Evolutionary conservation across 805 yeast species (phyloP), one percentile per base, ranked within the genome.

Genomic region (Groenewaldozyma salmanticensis): DNA sequence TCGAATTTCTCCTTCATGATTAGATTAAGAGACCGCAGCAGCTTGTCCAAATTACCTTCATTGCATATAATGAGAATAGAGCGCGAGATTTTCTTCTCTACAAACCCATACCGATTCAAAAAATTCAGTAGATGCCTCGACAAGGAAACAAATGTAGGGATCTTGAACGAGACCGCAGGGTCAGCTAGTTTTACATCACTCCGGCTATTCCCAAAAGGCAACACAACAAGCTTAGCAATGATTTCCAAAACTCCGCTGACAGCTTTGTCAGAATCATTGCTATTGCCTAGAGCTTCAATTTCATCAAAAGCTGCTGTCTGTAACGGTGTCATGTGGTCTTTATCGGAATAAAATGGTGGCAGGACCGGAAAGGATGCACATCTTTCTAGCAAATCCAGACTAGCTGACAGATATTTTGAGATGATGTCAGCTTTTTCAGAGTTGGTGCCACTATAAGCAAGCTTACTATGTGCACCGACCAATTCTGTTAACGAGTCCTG

Each of bases 311-410:
- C 76, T 0, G 76, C 62, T 1, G 52, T 46, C 53, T 88, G 97
- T 33, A 90, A 61, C 6, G 69, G 66, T 0, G 96, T 74, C 39
- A 77, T 74, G 19, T 71, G 72, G 16, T 59, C 52, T 32, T 66
- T 62, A 54, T 86, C 95, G 3, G 62, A 56, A 27, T 66, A 66
- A 47, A 66, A 67, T 22, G 67, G 74, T 5, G 86, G 81, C 29
- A 85, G 64, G 9, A 81, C 68, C 1, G 94, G 94, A 57, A 81
- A 86, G 32, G 83, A 64, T 1, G 82, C 74, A 43, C 86, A 75
- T 13, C 77, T 67, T 51, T 74, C 75, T 52, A 90, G 69, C 4
- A 78, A 61, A n/a, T 62, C 63, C 29, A 85, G 58, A n/a, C 81
- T 65, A 18, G 58, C 63, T 33, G 66, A 72, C n/a, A 76, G 64